Evolutionary conservation across 805 yeast genomes (phyloP).

Genomic region (Metschnikowia dekortorum): DNA sequence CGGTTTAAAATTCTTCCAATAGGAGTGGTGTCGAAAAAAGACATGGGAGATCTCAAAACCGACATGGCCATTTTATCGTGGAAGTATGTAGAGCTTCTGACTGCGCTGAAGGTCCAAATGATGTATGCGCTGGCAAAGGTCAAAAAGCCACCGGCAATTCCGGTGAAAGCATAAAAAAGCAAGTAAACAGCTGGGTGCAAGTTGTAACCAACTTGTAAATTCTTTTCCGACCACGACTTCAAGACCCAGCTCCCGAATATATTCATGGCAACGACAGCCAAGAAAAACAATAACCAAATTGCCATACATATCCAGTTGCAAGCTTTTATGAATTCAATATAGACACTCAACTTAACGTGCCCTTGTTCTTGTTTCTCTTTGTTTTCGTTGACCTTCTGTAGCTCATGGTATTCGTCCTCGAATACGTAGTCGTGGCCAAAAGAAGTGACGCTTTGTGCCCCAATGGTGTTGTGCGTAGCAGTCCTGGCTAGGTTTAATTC

Average conservation of each 20-base stretch:
- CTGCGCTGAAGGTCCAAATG: constrained; percentile 28
- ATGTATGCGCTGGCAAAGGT: constrained; percentile 26
- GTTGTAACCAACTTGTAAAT: constrained; percentile 22
- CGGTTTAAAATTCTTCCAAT: constrained; percentile 37
- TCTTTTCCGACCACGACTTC: constrained; percentile 35
- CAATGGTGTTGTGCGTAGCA: constrained; percentile 16
- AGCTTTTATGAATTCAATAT: constrained; percentile 28
- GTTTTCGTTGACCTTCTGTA: constrained; percentile 12
- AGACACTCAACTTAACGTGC: constrained; percentile 25
- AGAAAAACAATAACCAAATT: constrained; percentile 18
- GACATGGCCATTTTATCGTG: constrained; percentile 35
- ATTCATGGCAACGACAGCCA: constrained; percentile 19
- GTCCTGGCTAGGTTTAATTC: constrained; percentile 14
- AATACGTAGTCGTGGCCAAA: constrained; percentile 29
- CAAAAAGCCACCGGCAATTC: constrained; percentile 26
- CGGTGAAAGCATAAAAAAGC: constrained; percentile 23
- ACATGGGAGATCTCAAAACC: constrained; percentile 38
- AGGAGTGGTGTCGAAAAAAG: constrained; percentile 40
- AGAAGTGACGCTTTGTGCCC: constrained; percentile 30
- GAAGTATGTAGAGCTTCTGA: constrained; percentile 29
- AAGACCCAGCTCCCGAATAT: constrained; percentile 27
- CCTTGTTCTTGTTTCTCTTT: constrained; percentile 21
- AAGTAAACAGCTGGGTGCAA: constrained; percentile 23
- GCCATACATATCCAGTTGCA: constrained; percentile 26
- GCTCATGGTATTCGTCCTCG: constrained; percentile 23